phyloP scores from a whole-genome alignment of 179 eudicot species.

The Heliamphora pulchella region DNA sequence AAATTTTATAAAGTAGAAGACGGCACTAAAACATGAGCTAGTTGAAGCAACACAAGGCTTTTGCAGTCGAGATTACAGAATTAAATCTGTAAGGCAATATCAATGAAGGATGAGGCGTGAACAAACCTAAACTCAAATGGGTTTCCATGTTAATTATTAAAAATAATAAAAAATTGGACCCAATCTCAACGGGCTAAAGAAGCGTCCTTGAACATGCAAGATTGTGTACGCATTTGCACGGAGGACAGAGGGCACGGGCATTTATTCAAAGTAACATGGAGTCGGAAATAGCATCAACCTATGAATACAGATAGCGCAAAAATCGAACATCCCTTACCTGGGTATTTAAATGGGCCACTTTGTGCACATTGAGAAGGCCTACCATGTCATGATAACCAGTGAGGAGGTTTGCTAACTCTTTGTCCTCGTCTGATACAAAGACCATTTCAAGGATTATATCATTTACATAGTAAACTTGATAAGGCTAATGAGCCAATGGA shows the following conservation, averaged over 20 bases:
- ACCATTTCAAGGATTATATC: not conserved
- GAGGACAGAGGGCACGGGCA: not conserved
- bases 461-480: not conserved
- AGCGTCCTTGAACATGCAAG: not conserved
- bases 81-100: not conserved
- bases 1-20: constrained; percentile 3
- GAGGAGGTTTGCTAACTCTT: constrained; percentile 74
- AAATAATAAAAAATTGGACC: not conserved
- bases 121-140: not conserved
- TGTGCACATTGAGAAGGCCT: constrained; percentile 82
- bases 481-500: constrained; percentile 7
- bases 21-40: not conserved
- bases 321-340: constrained; percentile 39
- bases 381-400: constrained; percentile 94
- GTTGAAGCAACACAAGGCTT: not conserved
- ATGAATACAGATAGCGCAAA: not conserved
- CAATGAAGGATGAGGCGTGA: not conserved
- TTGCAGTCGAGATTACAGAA: not conserved
- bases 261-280: not conserved
- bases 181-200: not conserved
- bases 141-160: too few species aligned
- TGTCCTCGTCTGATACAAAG: constrained; percentile 67
- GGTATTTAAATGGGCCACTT: constrained; percentile 74
- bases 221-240: not conserved
- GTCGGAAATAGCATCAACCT: not conserved